phyloP scores from a whole-genome alignment of 768 basidiomycete species.

The Auriculariales sp. region DNA sequence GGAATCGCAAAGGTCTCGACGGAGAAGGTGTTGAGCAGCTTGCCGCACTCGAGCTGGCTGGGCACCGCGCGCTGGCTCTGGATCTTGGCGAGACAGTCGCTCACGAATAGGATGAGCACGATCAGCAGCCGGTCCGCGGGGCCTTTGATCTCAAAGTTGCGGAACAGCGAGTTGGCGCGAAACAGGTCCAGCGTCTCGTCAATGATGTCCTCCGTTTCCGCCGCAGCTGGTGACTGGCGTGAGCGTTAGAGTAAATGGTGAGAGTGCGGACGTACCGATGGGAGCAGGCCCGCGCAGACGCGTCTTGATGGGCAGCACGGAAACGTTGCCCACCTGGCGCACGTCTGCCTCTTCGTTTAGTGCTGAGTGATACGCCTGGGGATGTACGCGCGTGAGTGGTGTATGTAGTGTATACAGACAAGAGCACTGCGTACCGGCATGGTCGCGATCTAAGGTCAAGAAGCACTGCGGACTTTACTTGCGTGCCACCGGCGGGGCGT shows the following conservation, averaged over 20 bases:
- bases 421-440: no score
- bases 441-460: no score
- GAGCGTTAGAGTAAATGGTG: background rate
- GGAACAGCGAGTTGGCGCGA: slow-evolving; percentile 96
- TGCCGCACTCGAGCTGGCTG: slow-evolving; percentile 72
- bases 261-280: slow-evolving; percentile 30
- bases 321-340: slow-evolving; percentile 78
- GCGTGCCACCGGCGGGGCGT: no score
- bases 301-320: slow-evolving; percentile 81
- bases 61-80: slow-evolving; percentile 54
- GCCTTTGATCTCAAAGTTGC: slow-evolving; percentile 99
- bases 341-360: slow-evolving; percentile 77
- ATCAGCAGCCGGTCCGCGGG: slow-evolving; percentile 92
- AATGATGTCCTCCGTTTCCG: slow-evolving; percentile 74
- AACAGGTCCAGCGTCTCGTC: slow-evolving; percentile 95
- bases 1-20: slow-evolving; percentile 91
- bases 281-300: slow-evolving; percentile 88
- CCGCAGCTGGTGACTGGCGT: slow-evolving; percentile 34
- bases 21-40: slow-evolving; percentile 78
- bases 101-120: slow-evolving; percentile 93
- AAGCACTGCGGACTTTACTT: no score
- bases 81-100: slow-evolving; percentile 89
- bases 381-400: background rate
- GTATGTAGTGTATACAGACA: no score
- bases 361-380: slow-evolving; percentile 92